A percentile compares a stretch with the other conserved stretches of the same genome.
Evolutionary conservation across 1,139 yeast species (phyloP).

Genomic region (Yamadazyma siamensis): DNA sequence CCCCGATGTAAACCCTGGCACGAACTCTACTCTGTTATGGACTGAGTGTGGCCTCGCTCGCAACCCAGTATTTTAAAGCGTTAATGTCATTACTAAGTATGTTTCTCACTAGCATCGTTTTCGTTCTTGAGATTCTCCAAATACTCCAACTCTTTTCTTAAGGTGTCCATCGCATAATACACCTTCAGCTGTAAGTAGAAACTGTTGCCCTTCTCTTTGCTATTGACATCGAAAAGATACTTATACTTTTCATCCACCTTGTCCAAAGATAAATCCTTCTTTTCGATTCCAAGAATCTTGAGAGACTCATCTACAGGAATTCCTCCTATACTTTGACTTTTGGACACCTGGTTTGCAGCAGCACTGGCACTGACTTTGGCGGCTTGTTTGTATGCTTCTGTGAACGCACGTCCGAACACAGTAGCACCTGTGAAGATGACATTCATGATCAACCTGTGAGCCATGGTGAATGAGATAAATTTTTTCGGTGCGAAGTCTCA

Average conservation of each 20-base stretch:
- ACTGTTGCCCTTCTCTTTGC: conserved; percentile 91
- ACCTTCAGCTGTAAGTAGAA: conserved; percentile 91
- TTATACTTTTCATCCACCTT: conserved; percentile 73
- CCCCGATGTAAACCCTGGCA: no score
- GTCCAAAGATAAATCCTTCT: conserved; percentile 51
- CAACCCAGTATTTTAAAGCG: no score
- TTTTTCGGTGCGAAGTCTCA: no score
- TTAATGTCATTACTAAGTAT: no score
- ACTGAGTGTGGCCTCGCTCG: no score
- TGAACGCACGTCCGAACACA: conserved; percentile 92
- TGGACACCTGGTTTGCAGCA: conserved; percentile 49
- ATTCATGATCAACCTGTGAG: conserved; percentile 86
- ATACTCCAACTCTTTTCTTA: conserved; percentile 45
- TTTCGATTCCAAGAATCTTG: conserved; percentile 81
- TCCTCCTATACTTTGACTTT: conserved; percentile 61
- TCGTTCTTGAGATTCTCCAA: conserved; percentile 32
- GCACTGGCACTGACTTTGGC: conserved; percentile 76
- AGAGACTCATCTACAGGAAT: conserved; percentile 85
- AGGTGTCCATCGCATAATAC: conserved; percentile 58
- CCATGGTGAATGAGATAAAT: no score
- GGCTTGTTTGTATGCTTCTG: conserved; percentile 97
- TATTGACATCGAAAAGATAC: conserved; percentile 81
- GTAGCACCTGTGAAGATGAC: conserved; percentile 93
- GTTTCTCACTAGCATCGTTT: no score
- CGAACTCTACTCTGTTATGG: no score